Evolutionary conservation across 2,329 filamentous ascomycete species (phyloP).

Genomic region (Atkinsonella hypoxylon): DNA sequence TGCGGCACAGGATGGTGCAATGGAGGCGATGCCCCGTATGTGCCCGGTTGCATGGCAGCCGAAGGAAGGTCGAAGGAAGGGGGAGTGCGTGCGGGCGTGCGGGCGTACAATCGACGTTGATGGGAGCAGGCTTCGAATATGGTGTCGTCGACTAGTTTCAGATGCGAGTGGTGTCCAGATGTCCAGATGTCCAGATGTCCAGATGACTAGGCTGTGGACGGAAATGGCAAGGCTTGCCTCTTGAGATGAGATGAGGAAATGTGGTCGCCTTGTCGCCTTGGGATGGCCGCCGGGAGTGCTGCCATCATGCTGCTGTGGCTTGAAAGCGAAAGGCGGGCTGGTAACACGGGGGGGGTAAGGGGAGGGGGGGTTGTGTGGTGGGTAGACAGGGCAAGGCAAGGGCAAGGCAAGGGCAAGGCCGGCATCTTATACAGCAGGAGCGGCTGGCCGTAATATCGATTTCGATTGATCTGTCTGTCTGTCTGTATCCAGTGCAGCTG

Average conservation of each 20-base stretch:
- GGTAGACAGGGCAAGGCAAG: too few species aligned
- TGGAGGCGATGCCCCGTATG: slow-evolving; percentile 80
- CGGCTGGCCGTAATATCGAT: too few species aligned
- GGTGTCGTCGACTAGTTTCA: neutral
- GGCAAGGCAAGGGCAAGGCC: too few species aligned
- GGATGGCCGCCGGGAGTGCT: slow-evolving; percentile 4
- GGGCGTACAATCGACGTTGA: too few species aligned
- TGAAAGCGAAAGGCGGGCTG: neutral
- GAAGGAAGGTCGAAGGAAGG: neutral
- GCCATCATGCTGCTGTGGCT: slow-evolving; percentile 12
- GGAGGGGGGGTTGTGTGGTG: too few species aligned
- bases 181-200: neutral
- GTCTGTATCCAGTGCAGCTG: too few species aligned
- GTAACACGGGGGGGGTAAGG: too few species aligned
- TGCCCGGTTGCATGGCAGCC: slow-evolving; percentile 65
- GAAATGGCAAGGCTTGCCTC: neutral
- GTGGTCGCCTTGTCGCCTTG: slow-evolving; percentile 25
- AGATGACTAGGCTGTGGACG: too few species aligned
- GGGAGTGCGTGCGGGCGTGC: too few species aligned
- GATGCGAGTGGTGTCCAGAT: neutral
- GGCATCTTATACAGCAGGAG: too few species aligned
- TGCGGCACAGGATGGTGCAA: slow-evolving; percentile 96
- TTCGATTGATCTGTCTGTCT: too few species aligned
- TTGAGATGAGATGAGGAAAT: slow-evolving; percentile 16
- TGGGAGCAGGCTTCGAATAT: too few species aligned